A percentile compares a stretch with the other conserved stretches of the same genome.
phyloP scores from a whole-genome alignment of 2,329 filamentous ascomycete genomes.

The Colletotrichum lentis region DNA sequence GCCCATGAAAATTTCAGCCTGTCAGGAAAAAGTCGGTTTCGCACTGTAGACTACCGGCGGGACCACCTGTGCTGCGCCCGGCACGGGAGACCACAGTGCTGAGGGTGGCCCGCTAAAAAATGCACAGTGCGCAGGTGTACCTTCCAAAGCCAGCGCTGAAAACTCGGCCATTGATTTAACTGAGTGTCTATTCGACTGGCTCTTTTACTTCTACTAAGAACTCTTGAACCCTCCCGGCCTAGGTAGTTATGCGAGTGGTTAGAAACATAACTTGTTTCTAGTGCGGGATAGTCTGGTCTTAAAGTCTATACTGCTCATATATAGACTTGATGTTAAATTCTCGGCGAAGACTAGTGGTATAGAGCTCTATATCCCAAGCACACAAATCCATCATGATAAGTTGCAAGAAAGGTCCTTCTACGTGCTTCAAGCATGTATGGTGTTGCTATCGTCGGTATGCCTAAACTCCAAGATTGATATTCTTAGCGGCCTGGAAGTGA shows the following conservation, averaged over 20 bases:
- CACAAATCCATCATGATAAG: background rate
- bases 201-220: background rate
- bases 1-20: conserved; percentile 29
- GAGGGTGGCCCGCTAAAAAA: background rate
- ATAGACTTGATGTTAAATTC: background rate
- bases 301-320: no score
- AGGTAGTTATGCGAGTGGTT: no score
- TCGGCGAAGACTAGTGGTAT: background rate
- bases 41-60: conserved; percentile 20
- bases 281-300: background rate
- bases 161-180: background rate
- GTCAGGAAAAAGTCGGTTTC: conserved; percentile 18
- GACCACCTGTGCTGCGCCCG: background rate
- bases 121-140: conserved; percentile 13
- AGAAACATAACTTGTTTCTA: no score
- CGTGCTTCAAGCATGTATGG: background rate
- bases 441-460: background rate
- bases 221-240: no score
- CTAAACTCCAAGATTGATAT: background rate
- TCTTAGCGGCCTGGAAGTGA: accelerated
- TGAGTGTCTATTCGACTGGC: background rate
- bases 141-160: conserved; percentile 9
- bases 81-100: background rate
- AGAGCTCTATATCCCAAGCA: no score
- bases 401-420: background rate